phyloP scores from a whole-genome alignment of 306 rosid species.

The Cucurbita maxima region DNA sequence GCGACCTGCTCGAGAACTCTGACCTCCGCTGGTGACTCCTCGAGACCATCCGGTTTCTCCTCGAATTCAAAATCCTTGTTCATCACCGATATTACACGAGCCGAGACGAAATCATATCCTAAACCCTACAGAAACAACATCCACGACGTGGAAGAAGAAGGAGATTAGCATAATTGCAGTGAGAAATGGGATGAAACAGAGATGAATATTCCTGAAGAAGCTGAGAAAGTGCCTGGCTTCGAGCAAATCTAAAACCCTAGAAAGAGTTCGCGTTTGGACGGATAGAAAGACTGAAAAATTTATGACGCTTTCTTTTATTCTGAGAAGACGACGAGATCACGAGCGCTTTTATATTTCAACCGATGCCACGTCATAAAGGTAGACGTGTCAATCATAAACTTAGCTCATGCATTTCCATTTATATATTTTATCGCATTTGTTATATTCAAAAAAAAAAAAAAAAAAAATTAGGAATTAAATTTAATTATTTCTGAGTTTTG shows the following conservation, averaged over 20 bases:
- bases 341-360: background rate
- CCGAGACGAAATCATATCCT: background rate
- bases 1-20: slow-evolving; percentile 12
- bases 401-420: no score
- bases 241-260: slow-evolving; percentile 12
- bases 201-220: background rate
- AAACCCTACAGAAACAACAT: slow-evolving; percentile 19
- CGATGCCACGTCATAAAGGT: background rate
- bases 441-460: no score
- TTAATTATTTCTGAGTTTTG: no score
- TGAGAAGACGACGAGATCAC: background rate
- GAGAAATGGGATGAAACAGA: background rate
- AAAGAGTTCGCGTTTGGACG: slow-evolving; percentile 18
- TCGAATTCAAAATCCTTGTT: slow-evolving; percentile 29
- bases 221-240: background rate
- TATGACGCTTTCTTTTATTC: background rate
- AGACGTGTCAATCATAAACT: no score
- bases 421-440: no score
- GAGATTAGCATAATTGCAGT: background rate
- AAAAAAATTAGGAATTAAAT: no score
- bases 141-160: background rate
- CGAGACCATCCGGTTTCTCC: slow-evolving; percentile 14
- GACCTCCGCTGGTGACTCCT: slow-evolving; percentile 11
- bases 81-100: slow-evolving; percentile 33
- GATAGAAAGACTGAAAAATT: background rate